Conservation (phyloP, 495 filamentous ascomycete genomes). For the Cercophora sp. region DNA sequence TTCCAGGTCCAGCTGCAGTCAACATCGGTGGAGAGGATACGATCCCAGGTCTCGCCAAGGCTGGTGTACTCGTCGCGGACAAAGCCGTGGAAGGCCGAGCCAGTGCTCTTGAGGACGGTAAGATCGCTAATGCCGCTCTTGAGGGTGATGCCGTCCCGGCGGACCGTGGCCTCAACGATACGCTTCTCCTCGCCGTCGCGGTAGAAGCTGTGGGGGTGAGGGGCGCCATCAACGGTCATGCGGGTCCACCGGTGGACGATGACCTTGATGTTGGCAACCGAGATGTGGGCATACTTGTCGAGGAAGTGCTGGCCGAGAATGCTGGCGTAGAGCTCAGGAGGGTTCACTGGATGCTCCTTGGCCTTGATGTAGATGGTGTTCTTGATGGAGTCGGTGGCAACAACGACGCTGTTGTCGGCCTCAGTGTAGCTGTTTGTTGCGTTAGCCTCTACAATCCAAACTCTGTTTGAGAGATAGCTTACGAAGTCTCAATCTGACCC, state of each 20-base stretch:
- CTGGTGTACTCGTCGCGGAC: slow-evolving; percentile 89
- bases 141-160: slow-evolving; percentile 62
- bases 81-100: slow-evolving; percentile 93
- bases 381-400: slow-evolving; percentile 97
- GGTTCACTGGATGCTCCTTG: slow-evolving; percentile 88
- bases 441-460: not conserved
- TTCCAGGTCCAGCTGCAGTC: slow-evolving; percentile 83
- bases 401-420: slow-evolving; percentile 92
- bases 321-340: slow-evolving; percentile 87
- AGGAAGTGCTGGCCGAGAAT: slow-evolving; percentile 84
- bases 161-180: slow-evolving; percentile 60
- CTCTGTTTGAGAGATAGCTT: slow-evolving; percentile 25
- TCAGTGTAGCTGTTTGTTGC: slow-evolving; percentile 66
- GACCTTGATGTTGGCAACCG: slow-evolving; percentile 72
- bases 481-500: slow-evolving; percentile 88
- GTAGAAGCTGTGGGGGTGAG: slow-evolving; percentile 94
- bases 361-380: slow-evolving; percentile 93
- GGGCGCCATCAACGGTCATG: slow-evolving; percentile 78
- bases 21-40: slow-evolving; percentile 90
- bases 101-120: slow-evolving; percentile 93
- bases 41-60: slow-evolving; percentile 85
- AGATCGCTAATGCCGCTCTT: slow-evolving; percentile 68
- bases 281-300: slow-evolving; percentile 82
- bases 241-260: slow-evolving; percentile 88
- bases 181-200: slow-evolving; percentile 86